Percentiles rank a stretch among this genome's conserved stretches.
These are phyloP conservation scores for Mangifera indica DNA, from an alignment of 345 rosid genomes.

Conservation along the genomic window DNA sequence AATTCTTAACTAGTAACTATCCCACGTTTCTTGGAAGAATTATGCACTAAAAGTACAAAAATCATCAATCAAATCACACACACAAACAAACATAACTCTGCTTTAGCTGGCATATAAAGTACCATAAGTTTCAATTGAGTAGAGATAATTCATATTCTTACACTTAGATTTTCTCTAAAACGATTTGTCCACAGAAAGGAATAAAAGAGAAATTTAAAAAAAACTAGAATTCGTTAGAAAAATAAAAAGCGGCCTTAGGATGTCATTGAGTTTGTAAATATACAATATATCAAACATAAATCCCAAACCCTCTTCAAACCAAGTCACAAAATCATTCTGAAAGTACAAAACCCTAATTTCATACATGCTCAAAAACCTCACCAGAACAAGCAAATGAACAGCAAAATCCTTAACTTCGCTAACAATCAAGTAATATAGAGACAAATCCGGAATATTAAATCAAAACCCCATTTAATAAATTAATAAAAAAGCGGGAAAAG, in stretches of 20 bases:
- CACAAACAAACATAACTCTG: background rate
- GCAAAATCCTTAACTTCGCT: constrained; percentile 30
- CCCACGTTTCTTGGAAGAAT: background rate
- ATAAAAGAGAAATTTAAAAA: background rate
- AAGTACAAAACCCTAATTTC: constrained; percentile 8
- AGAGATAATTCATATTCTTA: background rate
- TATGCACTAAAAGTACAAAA: constrained; percentile 3
- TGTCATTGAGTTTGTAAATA: too few species aligned
- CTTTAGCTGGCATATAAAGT: background rate
- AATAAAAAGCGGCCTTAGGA: constrained; percentile 2
- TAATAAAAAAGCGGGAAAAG: constrained; percentile 13
- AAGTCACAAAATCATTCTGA: constrained; percentile 4
- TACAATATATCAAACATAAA: too few species aligned
- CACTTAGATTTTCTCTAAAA: background rate
- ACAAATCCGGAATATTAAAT: background rate
- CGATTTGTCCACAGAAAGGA: background rate
- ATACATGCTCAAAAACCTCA: constrained; percentile 6
- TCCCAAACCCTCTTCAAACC: constrained; percentile 14
- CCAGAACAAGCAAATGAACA: constrained; percentile 22
- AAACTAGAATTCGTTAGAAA: background rate
- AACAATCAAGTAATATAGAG: constrained; percentile 27
- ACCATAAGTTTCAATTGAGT: background rate
- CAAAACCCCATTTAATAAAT: background rate
- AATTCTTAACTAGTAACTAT: background rate
- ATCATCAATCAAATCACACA: too few species aligned